These are phyloP conservation scores for Colletotrichum navitas DNA, from an alignment of 2,329 filamentous ascomycete genomes.

Conservation along the genomic window DNA sequence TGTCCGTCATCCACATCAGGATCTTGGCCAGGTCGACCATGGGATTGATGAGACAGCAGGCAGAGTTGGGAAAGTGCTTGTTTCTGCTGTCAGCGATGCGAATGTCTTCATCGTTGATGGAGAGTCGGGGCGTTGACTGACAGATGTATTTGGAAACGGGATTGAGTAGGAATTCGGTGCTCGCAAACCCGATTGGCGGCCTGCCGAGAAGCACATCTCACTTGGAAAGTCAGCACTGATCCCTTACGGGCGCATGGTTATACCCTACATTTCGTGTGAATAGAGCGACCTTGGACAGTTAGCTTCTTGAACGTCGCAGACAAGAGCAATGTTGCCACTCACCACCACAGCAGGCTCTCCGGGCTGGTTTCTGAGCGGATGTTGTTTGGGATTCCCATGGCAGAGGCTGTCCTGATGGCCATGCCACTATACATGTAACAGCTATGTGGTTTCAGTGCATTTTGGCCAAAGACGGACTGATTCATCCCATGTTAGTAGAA, in stretches of 20 bases:
- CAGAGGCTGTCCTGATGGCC: constrained; percentile 50
- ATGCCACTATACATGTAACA: constrained; percentile 53
- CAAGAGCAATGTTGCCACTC: background rate
- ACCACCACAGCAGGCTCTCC: constrained; percentile 43
- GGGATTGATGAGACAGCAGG: constrained; percentile 33
- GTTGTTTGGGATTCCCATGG: constrained; percentile 49
- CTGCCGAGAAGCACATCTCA: constrained; percentile 40
- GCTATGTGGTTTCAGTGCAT: constrained; percentile 51
- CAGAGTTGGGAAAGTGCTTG: constrained; percentile 34
- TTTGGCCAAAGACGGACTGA: constrained; percentile 49
- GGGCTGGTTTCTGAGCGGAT: constrained; percentile 34
- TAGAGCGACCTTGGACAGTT: constrained; percentile 37
- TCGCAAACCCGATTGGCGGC: constrained; percentile 30
- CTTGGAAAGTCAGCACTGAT: constrained; percentile 8
- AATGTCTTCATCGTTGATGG: background rate
- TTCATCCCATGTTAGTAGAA: background rate
- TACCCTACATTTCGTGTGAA: constrained; percentile 42
- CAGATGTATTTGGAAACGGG: constrained; percentile 34
- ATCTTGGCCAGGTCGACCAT: constrained; percentile 41
- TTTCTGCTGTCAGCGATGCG: background rate
- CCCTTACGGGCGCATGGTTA: accelerated
- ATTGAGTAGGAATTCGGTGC: constrained; percentile 32
- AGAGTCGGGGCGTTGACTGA: background rate
- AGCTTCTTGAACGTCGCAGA: background rate
- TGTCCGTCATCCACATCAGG: constrained; percentile 41